Evolutionary conservation across 108 stramenopile species (phyloP).

Genomic region (Epipyxis sp.): DNA sequence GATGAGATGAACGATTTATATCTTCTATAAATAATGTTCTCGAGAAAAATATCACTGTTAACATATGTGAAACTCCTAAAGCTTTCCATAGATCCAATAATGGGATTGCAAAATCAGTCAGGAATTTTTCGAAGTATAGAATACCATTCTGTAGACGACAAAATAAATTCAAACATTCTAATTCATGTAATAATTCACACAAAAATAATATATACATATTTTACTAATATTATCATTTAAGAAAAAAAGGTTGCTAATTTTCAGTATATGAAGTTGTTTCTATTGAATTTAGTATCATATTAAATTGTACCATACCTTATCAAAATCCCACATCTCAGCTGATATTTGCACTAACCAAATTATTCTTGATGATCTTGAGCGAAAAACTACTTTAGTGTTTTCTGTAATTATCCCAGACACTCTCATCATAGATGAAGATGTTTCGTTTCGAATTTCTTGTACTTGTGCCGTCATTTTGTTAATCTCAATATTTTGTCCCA

Average conservation of each 20-base stretch:
- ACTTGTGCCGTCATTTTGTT: conserved; percentile 4
- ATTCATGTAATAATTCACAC: conserved; percentile 18
- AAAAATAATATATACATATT: conserved; percentile 69
- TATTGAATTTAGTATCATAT: no score
- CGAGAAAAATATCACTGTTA: conserved; percentile 89
- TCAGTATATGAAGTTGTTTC: no score
- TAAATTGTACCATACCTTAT: background rate
- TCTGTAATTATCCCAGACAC: conserved; percentile 29
- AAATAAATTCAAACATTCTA: conserved; percentile 44
- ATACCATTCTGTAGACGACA: conserved; percentile 46
- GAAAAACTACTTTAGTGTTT: conserved; percentile 52
- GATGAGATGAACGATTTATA: background rate
- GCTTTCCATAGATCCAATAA: conserved; percentile 49
- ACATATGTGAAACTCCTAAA: conserved; percentile 73
- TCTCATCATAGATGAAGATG: background rate
- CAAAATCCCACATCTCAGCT: conserved; percentile 89
- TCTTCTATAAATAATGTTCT: conserved; percentile 53
- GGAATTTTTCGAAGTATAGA: conserved; percentile 50
- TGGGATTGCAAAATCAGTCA: conserved; percentile 36
- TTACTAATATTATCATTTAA: no score
- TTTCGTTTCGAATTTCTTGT: conserved; percentile 35
- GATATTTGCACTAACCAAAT: conserved; percentile 94
- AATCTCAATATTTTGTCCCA: conserved; percentile 23
- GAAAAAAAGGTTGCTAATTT: no score
- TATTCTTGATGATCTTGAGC: conserved; percentile 78